Evolutionary conservation across 148 eudicot genomes (phyloP), one percentile per base, ranked within the genome.

Genomic region (Chenopodium formosanum): DNA sequence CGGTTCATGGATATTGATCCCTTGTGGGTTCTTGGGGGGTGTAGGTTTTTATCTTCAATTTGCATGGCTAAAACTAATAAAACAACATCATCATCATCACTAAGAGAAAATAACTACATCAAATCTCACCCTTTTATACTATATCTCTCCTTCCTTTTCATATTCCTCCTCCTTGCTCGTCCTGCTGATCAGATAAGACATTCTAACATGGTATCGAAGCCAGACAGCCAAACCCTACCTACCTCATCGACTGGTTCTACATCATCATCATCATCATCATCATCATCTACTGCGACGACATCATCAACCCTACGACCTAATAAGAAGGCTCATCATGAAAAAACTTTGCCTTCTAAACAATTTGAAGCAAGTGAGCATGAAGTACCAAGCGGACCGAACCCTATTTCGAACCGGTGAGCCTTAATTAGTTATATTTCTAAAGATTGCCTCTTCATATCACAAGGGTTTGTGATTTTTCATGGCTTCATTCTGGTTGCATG

Each of bases 301-400:
- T 70, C 83, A 0, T 74, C 83, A 60, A 77, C 60, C 11, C 70
- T 86, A 65, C 83, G 62, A 70, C 82, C 86, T 1, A 85, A 32
- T 12, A 70, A 78, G 40, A 70, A 78, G 53, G 67, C 77, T 7
- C 73, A 70, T 73, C 79, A 77, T 63, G 82, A 74, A 19, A 84
- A 68, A 63, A 77, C 71, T 12, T 72, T 71, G 53, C 81, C 86
- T 65, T 84, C 86, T 37, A 83, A 84, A 32, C 85, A 89, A 74
- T 90, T 92, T 67, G 88, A 83, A 81, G 89, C 80, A 8, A 82
- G 78, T 23, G 91, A 89, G 23, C 98, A 94, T 83, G 98, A 92
- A 87, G 98, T 94, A 75, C 98, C 98, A 9, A 91, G 94, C 52
- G 98, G 98, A 23, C 97, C 98, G 12, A 94, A 94, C 86, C 98